Base-by-base conservation (phyloP, 176 grass and related monocot genomes). In the Avena atlantica region DNA sequence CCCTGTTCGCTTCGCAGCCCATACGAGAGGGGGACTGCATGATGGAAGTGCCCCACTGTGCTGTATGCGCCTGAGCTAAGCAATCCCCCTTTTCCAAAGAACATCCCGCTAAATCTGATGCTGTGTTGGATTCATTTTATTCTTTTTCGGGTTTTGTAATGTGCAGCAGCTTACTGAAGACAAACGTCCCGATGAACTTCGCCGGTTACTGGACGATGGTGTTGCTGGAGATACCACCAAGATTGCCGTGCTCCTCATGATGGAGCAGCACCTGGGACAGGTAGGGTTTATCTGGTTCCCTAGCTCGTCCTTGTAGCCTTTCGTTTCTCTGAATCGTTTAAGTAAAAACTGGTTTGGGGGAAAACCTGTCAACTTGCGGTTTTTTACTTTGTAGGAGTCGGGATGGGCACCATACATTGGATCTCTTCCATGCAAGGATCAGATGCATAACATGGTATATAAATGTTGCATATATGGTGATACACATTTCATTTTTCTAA, bases 391-490 rank as follows among this genome's bases (percentile, higher is more conserved):
- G 21, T 51, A 94, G 92, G 13, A 44, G 56, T 91, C 92, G 29
- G 84, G 71, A 76, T 94, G 92, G 89, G 80, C 36, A 3, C 65
- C 87, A 6, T 91, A 94, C 57, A 53, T 89, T 29, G 61, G 56
- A 36, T 73, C 48, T 45, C 92, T 94, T 64, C 92, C 92, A 19
- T 56, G 42, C 58, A 79, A 85, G 56, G 87, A 79, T 89, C 81
- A 91, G 77, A 91, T 91, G 92, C 92, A 94, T 85, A 91, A 85
- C 74, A 78, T 88, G 87, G 92, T 94, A 94, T 34, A 34, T 2
- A 34, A 34, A 34, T 34, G 31, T 3, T 34, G 4, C 11, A 3
- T 31, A 17, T n/a, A 20, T n/a, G 14, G 11, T 0, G 17, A 0
- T 0, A 81, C 6, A 29, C 12, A 81, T 34, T 68, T 34, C n/a